Conservation (phyloP, 1,284 basidiomycete genomes). For the Tremellales sp. region DNA sequence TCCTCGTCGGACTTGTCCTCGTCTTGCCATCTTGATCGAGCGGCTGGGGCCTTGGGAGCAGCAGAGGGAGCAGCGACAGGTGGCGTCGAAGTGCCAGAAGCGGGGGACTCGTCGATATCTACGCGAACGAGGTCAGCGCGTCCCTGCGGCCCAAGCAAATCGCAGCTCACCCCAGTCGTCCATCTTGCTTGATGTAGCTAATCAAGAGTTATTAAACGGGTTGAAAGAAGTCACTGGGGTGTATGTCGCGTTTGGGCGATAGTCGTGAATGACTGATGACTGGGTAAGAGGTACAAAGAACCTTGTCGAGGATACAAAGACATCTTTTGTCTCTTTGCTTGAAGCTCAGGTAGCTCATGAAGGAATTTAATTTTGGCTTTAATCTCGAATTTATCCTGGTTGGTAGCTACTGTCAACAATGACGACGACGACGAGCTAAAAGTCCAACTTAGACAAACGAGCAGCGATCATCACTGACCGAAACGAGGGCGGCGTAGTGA, state of each 20-base stretch:
- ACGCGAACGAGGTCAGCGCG: not conserved
- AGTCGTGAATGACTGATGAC: not conserved
- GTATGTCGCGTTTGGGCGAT: no score
- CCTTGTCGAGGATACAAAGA: not conserved
- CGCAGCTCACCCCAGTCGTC: conserved; percentile 42
- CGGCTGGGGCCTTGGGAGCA: conserved; percentile 51
- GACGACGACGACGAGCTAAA: no score
- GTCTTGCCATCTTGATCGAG: conserved; percentile 64
- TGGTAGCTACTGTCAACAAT: no score
- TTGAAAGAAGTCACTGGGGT: no score
- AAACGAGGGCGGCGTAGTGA: not conserved
- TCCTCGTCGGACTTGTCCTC: conserved; percentile 75
- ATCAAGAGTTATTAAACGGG: no score
- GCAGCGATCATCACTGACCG: not conserved
- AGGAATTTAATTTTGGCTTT: conserved; percentile 1
- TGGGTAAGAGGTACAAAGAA: conserved; percentile 3
- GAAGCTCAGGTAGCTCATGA: conserved; percentile 13
- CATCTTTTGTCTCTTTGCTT: not conserved
- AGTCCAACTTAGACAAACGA: no score
- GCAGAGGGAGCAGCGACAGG: conserved; percentile 21
- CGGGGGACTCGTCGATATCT: conserved; percentile 54
- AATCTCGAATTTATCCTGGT: no score
- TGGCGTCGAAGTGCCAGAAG: conserved; percentile 49
- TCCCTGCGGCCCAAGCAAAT: not conserved
- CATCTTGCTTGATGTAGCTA: conserved; percentile 22